Evolutionary conservation across 257 asterid species (phyloP), one percentile per base, ranked within the genome.

Genomic region (Cinchona pubescens): DNA sequence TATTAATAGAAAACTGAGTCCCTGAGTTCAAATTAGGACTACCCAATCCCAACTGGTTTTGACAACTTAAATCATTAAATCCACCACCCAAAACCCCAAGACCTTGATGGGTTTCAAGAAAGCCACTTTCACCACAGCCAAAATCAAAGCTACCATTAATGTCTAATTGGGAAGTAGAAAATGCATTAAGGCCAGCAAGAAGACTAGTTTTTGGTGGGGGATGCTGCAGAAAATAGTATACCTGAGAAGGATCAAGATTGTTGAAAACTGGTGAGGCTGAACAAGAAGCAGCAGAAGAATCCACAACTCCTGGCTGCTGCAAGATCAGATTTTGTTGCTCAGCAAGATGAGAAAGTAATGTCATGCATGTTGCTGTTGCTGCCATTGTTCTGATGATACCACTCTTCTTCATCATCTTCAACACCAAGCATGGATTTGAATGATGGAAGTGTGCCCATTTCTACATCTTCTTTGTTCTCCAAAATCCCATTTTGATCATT

Each of bases 351-450:
- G 75, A 89, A 90, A 0, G 91, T 75, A 27, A 85, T 76, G 69
- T 73, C 81, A 62, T 91, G 92, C 90, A 88, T 73, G 86, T 72
- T 64, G 51, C 65, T 49, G 13, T 68, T 35, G 62, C 30, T 63
- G 75, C 32, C 18, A 60, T 67, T 60, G 55, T 83, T 38, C 71
- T 79, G 75, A 16, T 35, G 55, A 45, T 81, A 92, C 98, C 97
- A 92, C 7, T 88, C 95, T 23, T 85, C 90, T 35, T 80, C 87
- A 32, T 87, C 97, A 23, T 78, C 89, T 66, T 82, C 91, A 27
- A 82, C 92, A 51, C 88, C 97, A 32, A 92, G 89, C 89, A 94
- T 90, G 75, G 97, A 88, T 67, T 88, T 92, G 82, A 94, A 90
- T 2, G 88, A 77, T 25, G 96, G 84, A 21, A 89, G 85, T 6